Evolutionary conservation across 1,139 yeast genomes (phyloP).

Genomic region (Zygosaccharomyces pseudobailii): DNA sequence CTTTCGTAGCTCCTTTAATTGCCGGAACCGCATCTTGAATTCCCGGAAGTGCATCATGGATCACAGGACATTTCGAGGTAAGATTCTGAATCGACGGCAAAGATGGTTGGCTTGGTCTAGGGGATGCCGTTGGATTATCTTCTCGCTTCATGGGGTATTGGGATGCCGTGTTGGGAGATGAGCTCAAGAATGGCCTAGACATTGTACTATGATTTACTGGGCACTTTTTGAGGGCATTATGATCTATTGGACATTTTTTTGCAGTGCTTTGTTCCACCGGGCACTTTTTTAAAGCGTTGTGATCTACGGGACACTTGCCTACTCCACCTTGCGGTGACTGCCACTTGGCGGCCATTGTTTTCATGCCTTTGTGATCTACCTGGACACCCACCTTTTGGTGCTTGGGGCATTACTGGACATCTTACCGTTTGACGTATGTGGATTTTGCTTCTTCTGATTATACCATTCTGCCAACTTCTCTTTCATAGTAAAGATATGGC

Average conservation of each 20-base stretch:
- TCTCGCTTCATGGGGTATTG: conserved; percentile 8
- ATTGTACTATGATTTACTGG: conserved; percentile 17
- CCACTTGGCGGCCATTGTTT: background rate
- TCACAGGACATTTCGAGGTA: conserved; percentile 23
- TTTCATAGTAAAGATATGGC: conserved; percentile 45
- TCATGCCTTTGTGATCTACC: conserved; percentile 9
- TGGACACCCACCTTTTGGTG: conserved; percentile 8
- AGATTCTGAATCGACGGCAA: conserved; percentile 21
- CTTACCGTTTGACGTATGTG: conserved; percentile 6
- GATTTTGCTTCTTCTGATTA: conserved; percentile 20
- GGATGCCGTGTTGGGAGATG: background rate
- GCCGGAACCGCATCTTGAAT: conserved; percentile 1
- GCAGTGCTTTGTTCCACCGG: background rate
- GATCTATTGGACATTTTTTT: conserved; percentile 12
- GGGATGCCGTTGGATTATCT: background rate
- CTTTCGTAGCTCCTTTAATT: conserved; percentile 2
- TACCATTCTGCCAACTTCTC: conserved; percentile 39
- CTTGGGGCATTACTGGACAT: conserved; percentile 1
- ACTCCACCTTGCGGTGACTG: background rate
- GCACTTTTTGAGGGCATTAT: conserved; percentile 11
- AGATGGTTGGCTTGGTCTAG: conserved; percentile 10
- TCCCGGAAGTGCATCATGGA: conserved; percentile 16
- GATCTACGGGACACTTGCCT: conserved; percentile 19
- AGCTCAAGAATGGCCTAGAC: background rate
- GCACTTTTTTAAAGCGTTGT: conserved; percentile 13